These are phyloP conservation scores for Salvia splendens DNA, from an alignment of 257 asterid species.

Conservation along the genomic window DNA sequence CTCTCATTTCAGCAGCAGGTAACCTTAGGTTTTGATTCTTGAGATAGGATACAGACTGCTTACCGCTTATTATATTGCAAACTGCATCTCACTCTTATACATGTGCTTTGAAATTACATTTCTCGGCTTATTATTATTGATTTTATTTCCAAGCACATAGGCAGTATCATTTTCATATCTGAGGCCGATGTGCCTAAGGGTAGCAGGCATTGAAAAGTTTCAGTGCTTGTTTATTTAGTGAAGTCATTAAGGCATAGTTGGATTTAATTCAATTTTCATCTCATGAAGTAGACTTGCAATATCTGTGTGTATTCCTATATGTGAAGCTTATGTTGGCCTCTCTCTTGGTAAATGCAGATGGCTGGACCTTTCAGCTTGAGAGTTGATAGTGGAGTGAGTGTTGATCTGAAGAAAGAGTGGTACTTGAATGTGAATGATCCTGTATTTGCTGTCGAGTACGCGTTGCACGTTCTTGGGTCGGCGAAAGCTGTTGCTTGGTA, in stretches of 20 bases:
- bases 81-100: neutral
- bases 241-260: neutral
- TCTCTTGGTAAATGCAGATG: slow-evolving; percentile 46
- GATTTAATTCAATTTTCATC: neutral
- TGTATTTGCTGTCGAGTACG: slow-evolving; percentile 68
- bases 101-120: neutral
- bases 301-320: neutral
- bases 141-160: too few relatives aligned
- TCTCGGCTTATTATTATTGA: neutral
- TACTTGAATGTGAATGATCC: slow-evolving; percentile 54
- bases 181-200: neutral
- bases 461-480: slow-evolving; percentile 78
- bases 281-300: neutral
- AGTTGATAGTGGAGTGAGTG: slow-evolving; percentile 57
- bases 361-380: slow-evolving; percentile 90
- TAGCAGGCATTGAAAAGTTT: neutral
- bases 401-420: slow-evolving; percentile 56
- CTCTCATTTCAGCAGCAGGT: slow-evolving; percentile 92
- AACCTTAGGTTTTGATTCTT: neutral
- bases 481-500: slow-evolving; percentile 95
- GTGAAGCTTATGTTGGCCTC: neutral
- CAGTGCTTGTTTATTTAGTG: neutral
- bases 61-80: neutral
- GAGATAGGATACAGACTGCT: too few relatives aligned
- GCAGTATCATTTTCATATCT: neutral